phyloP scores from a whole-genome alignment of 805 yeast genomes.

The Yamadazyma kitorensis region DNA sequence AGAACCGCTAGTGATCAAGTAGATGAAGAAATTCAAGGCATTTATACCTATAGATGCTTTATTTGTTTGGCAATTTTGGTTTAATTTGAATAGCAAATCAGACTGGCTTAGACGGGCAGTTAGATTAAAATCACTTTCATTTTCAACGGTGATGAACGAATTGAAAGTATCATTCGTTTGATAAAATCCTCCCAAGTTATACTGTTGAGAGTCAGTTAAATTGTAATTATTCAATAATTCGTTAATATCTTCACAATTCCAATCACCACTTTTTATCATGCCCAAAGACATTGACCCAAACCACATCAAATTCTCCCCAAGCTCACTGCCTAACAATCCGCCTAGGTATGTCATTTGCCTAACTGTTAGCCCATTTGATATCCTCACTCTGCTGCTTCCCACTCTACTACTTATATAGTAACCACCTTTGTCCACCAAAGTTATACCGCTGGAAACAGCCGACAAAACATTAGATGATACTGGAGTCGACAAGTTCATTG shows the following conservation, averaged over 20 bases:
- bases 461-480: constrained; percentile 2
- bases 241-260: constrained; percentile 7
- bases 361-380: constrained; percentile 1
- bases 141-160: neutral
- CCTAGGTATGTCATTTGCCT: constrained; percentile 7
- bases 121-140: neutral
- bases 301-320: constrained; percentile 10
- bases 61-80: constrained; percentile 4
- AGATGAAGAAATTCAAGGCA: constrained; percentile 2
- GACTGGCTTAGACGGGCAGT: constrained; percentile 1
- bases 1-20: constrained; percentile 4
- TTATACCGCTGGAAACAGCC: constrained; percentile 3
- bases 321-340: constrained; percentile 8
- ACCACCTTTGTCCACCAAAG: constrained; percentile 4
- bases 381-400: neutral
- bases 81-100: constrained; percentile 2
- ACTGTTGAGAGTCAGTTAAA: constrained; percentile 3
- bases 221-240: constrained; percentile 9
- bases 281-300: constrained; percentile 9
- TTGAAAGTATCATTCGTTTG: neutral
- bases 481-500: constrained; percentile 5
- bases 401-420: neutral
- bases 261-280: constrained; percentile 8
- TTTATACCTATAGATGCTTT: constrained; percentile 5
- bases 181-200: constrained; percentile 1